Base-by-base conservation (phyloP, 768 basidiomycete genomes). In the Botryobasidium botryosum region DNA sequence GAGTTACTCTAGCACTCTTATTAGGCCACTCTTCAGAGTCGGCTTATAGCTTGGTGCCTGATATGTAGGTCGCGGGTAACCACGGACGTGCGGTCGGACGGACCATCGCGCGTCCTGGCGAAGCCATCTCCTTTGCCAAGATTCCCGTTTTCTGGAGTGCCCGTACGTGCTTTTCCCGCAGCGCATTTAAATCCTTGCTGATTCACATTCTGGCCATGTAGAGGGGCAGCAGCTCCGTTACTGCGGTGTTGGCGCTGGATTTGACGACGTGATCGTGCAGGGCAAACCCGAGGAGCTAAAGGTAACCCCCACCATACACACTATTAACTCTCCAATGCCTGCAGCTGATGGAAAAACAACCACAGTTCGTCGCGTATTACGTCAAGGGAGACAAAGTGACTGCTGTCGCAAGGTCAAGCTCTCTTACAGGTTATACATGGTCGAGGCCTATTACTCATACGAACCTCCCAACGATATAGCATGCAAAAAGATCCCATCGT, bases 141-240 rank as follows among this genome's bases (percentile, higher is more conserved):
- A 64, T 83, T 8, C 85, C 86, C 0, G 63, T 87, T 29, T 91
- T 91, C 64, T 91, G 88, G 88, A 85, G 82, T 56, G 81, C 84
- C 18, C 80, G 80, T 82, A 55, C 45, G 79, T 71, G 6, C 32
- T 5, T 25, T 43, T 18, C 44, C 33, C 10, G 27, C n/a, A 44
- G 24, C 5, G 7, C 36, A 32, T 17, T 46, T 24, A 17, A 8
- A 12, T 17, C n/a, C 4, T 32, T 17, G 2, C 27, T 24, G 23
- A 15, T 25, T 42, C 18, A 28, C 25, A 32, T 32, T 8, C 3
- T 25, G 26, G 7, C 46, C 38, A 20, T 44, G 2, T 52, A 82
- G 80, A 80, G 72, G 86, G 87, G 28, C 77, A 80, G 56, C 82
- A 88, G 55, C 64, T 94, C 35, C 71, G 88, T 40, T 94, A 91